phyloP scores from a whole-genome alignment of 441 rosid genomes.

The Francoa sonchifolia region DNA sequence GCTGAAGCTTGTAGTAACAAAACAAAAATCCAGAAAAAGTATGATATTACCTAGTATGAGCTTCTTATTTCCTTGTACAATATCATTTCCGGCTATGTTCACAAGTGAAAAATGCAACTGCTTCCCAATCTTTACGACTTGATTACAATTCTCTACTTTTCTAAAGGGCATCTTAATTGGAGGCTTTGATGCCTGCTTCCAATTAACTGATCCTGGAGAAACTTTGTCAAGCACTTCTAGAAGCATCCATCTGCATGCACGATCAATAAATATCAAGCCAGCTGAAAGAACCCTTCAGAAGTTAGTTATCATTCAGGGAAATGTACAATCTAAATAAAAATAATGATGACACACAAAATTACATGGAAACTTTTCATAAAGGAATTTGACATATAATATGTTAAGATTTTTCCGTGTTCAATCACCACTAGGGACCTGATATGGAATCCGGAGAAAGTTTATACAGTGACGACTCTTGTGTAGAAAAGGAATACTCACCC shows the following conservation, averaged over 20 bases:
- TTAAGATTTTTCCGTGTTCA: too few species aligned
- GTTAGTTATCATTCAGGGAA: too few species aligned
- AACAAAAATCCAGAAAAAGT: neutral
- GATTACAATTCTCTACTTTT: conserved; percentile 70
- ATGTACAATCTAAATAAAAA: too few species aligned
- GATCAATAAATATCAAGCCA: neutral
- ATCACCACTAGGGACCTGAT: neutral
- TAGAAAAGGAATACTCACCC: conserved; percentile 41
- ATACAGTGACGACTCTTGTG: too few species aligned
- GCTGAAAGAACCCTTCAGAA: too few species aligned
- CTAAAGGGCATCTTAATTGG: conserved; percentile 71
- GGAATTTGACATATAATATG: too few species aligned
- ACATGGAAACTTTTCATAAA: too few species aligned
- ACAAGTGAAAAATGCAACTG: conserved; percentile 53
- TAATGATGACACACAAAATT: too few species aligned
- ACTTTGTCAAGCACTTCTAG: conserved; percentile 59
- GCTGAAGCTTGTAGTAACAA: too few species aligned
- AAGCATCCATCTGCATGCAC: conserved; percentile 53
- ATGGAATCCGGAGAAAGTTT: neutral
- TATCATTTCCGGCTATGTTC: conserved; percentile 59
- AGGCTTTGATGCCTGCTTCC: conserved; percentile 65
- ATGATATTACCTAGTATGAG: conserved; percentile 49
- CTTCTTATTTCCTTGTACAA: conserved; percentile 70
- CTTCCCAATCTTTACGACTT: conserved; percentile 56
- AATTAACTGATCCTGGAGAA: conserved; percentile 50